Percentiles rank a stretch among this genome's conserved stretches.
Conservation (phyloP, 192 early-diverging fungal genomes). For the Coemansia sp. region DNA sequence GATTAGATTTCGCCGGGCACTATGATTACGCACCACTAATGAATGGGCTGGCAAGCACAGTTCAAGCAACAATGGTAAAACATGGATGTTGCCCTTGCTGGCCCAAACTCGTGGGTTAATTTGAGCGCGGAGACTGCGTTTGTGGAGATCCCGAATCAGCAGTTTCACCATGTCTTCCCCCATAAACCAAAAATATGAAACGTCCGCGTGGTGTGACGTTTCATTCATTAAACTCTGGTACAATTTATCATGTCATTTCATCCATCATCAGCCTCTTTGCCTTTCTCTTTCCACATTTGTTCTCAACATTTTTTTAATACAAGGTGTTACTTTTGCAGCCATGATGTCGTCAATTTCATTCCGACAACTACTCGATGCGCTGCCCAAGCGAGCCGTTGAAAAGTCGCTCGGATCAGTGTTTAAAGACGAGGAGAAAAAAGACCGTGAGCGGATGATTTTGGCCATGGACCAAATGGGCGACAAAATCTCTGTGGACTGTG, state of each 20-base stretch:
- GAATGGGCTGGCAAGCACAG: too few species aligned
- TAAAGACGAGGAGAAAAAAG: slow-evolving; percentile 12
- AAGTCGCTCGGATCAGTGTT: slow-evolving; percentile 17
- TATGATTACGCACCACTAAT: too few species aligned
- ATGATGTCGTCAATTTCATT: slow-evolving; percentile 35
- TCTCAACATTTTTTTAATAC: not conserved
- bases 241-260: not conserved
- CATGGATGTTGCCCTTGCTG: too few species aligned
- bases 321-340: not conserved
- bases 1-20: too few species aligned
- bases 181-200: not conserved
- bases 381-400: slow-evolving; percentile 26
- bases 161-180: too few species aligned
- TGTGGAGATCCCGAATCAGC: not conserved
- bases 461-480: slow-evolving; percentile 20
- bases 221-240: not conserved
- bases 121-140: not conserved
- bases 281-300: not conserved
- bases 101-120: not conserved
- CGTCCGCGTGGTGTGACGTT: not conserved
- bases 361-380: slow-evolving; percentile 31
- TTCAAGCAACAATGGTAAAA: too few species aligned
- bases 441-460: slow-evolving; percentile 21
- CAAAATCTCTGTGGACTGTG: slow-evolving; percentile 15
- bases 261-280: not conserved